Conservation (phyloP, 257 asterid genomes). For the Vinca minor region DNA sequence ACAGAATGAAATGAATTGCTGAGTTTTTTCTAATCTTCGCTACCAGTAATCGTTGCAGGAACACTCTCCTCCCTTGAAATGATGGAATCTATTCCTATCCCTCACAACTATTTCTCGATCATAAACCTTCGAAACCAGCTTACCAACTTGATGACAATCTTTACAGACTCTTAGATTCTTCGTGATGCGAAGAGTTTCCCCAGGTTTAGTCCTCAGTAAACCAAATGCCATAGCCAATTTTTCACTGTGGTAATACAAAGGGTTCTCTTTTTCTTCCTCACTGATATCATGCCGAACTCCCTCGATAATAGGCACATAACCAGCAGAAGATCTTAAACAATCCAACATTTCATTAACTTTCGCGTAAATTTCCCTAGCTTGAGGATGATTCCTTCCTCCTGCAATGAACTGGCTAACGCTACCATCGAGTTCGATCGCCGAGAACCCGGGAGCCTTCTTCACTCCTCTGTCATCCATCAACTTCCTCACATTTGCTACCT, state of each 20-base stretch:
- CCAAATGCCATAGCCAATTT: constrained; percentile 81
- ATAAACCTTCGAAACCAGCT: constrained; percentile 55
- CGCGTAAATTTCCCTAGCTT: constrained; percentile 50
- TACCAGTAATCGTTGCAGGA: constrained; percentile 82
- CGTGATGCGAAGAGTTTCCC: constrained; percentile 56
- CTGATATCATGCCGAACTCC: constrained; percentile 30
- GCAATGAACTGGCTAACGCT: constrained; percentile 55
- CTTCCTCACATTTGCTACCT: constrained; percentile 59
- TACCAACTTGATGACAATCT: constrained; percentile 66
- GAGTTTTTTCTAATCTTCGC: not conserved
- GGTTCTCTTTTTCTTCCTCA: constrained; percentile 69
- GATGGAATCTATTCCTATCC: constrained; percentile 74
- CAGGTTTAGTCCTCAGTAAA: constrained; percentile 47
- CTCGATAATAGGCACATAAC: constrained; percentile 50
- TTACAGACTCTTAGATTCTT: constrained; percentile 75
- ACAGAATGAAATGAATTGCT: not conserved
- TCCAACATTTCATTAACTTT: constrained; percentile 59
- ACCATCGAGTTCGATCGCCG: constrained; percentile 56
- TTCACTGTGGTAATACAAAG: constrained; percentile 62
- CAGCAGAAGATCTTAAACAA: constrained; percentile 30
- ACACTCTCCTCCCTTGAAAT: constrained; percentile 58
- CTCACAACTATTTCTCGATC: constrained; percentile 62
- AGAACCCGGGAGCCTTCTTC: constrained; percentile 58
- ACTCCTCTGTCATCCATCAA: constrained; percentile 83
- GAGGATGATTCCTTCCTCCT: constrained; percentile 62